Evolutionary conservation across 106 monocot species (phyloP).

Genomic region (Vanilla planifolia): DNA sequence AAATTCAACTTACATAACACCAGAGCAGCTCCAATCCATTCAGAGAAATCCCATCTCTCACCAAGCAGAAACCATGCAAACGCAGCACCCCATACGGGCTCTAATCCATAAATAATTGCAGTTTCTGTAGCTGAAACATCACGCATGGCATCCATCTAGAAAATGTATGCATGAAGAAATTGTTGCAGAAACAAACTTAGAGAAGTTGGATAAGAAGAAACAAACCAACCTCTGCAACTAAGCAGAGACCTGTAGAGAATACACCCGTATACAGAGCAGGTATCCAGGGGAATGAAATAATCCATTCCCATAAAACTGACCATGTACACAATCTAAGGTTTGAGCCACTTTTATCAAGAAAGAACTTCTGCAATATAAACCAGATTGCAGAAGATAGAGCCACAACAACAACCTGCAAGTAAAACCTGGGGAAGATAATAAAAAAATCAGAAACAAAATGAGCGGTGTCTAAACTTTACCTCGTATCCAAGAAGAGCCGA

Average conservation of each 20-base stretch:
- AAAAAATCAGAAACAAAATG: conserved; percentile 5
- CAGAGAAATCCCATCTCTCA: conserved; percentile 63
- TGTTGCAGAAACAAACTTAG: background rate
- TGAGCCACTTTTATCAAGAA: conserved; percentile 10
- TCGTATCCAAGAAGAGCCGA: conserved; percentile 75
- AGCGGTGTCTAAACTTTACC: conserved; percentile 21
- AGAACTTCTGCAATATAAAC: conserved; percentile 34
- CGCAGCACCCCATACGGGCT: conserved; percentile 85
- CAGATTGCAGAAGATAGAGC: conserved; percentile 56
- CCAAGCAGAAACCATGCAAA: conserved; percentile 88
- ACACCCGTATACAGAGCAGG: conserved; percentile 86
- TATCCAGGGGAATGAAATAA: conserved; percentile 83
- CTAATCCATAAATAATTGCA: conserved; percentile 77
- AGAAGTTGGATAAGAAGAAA: background rate
- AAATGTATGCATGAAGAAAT: background rate
- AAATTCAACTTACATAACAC: conserved; percentile 52
- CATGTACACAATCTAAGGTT: conserved; percentile 22
- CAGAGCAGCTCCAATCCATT: conserved; percentile 75
- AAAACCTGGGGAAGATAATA: no score
- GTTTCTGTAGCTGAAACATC: conserved; percentile 80
- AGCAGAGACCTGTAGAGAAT: conserved; percentile 72
- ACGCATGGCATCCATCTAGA: conserved; percentile 79
- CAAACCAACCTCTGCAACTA: conserved; percentile 66
- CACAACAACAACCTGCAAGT: conserved; percentile 46
- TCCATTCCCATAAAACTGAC: conserved; percentile 32